Conservation (phyloP, 2,329 filamentous ascomycete species). For the Paramyrothecium sp. region DNA sequence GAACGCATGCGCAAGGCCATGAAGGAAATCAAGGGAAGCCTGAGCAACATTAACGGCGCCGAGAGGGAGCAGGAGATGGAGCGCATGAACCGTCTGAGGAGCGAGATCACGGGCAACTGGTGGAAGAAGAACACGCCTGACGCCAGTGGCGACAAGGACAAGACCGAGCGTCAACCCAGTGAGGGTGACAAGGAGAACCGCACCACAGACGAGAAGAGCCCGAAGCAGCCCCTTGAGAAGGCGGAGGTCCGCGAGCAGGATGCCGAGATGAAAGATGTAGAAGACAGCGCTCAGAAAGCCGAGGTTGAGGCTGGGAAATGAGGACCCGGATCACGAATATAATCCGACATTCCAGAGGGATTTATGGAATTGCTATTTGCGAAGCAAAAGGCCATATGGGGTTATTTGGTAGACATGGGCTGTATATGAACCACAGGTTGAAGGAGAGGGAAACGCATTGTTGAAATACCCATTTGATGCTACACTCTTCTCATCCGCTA, state of each 20-base stretch:
- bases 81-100: constrained; percentile 17
- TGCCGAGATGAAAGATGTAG: constrained; percentile 28
- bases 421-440: neutral
- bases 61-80: constrained; percentile 22
- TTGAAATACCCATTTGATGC: neutral
- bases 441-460: neutral
- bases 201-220: constrained; percentile 14
- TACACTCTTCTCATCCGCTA: neutral
- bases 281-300: constrained; percentile 1
- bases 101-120: constrained; percentile 32
- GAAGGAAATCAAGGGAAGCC: constrained; percentile 44
- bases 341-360: no score
- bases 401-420: no score
- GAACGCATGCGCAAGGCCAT: constrained; percentile 58
- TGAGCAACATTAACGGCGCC: constrained; percentile 26
- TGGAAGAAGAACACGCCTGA: constrained; percentile 26
- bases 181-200: constrained; percentile 50
- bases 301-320: neutral
- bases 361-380: no score
- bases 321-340: neutral
- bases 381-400: no score
- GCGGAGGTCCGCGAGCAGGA: constrained; percentile 16
- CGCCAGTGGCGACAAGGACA: constrained; percentile 20
- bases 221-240: constrained; percentile 5
- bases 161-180: constrained; percentile 24